Evolutionary conservation across 805 yeast species (phyloP), one percentile per base, ranked within the genome.

Genomic region (Saccharomyces paradoxus): DNA sequence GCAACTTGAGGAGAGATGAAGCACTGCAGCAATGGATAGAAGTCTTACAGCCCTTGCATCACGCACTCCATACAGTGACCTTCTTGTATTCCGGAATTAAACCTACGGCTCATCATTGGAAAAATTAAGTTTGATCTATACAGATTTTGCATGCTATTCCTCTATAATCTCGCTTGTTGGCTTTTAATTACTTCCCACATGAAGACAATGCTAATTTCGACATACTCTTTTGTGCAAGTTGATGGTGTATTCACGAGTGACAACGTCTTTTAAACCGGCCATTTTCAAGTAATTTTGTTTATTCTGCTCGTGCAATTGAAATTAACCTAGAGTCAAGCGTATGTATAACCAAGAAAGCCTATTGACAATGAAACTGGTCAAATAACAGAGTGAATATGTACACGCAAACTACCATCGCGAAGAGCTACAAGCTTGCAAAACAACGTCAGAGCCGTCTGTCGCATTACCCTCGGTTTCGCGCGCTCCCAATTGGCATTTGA

Each of bases 211-310:
- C 13, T 46, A 27, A 26, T 46, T 22, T 14, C 22, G 48, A 86
- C 92, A 75, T 85, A 88, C 94, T 81, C 97, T 89, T 81, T 89
- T 91, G 96, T 89, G 96, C 80, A 91, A 82, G 87, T 92, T 91
- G 81, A 91, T 89, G 84, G 97, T 91, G 88, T 91, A 91, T 82
- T 91, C 98, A 80, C 98, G 95, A 78, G 97, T 87, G 79, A 91
- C 96, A 78, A 89, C 96, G 89, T 91, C 97, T 81, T 87, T 86
- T 77, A 89, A 81, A 78, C 72, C 72, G 64, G 77, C 74, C 77
- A 74, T 74, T 62, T 64, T 63, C 17, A 37, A 17, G 7, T 37
- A 37, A 6, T 37, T 37, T 37, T 2, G 44, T 17, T 37, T 37
- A 37, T 3, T 37, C 22, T 37, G 44, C 44, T 37, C 44, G 24